Percentiles rank a stretch among this genome's conserved stretches.
phyloP scores from a whole-genome alignment of 805 yeast species.

The Schizosaccharomyces octosporus region DNA sequence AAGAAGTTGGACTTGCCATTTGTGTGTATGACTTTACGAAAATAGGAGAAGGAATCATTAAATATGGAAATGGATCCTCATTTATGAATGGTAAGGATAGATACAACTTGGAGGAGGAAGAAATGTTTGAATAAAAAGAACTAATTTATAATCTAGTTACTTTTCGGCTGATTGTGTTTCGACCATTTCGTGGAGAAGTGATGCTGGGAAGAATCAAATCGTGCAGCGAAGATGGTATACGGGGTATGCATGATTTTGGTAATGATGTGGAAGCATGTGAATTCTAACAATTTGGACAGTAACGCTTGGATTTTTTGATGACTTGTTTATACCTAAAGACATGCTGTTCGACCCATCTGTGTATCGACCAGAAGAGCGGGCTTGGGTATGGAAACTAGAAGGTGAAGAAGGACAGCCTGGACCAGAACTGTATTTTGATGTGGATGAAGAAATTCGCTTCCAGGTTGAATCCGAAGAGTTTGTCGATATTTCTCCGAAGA shows the following conservation, averaged over 20 bases:
- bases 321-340: conserved; percentile 65
- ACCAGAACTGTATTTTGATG: conserved; percentile 56
- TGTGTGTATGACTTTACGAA: conserved; percentile 60
- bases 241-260: conserved; percentile 13
- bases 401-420: conserved; percentile 21
- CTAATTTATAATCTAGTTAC: conserved; percentile 17
- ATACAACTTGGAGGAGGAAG: background rate
- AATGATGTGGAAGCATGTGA: too few species aligned
- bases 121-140: background rate
- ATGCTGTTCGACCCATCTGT: conserved; percentile 56
- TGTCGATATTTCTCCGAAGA: conserved; percentile 56
- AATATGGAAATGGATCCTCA: conserved; percentile 81
- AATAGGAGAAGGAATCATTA: conserved; percentile 70
- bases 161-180: conserved; percentile 59
- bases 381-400: conserved; percentile 70
- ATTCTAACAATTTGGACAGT: conserved; percentile 12
- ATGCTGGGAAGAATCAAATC: conserved; percentile 81
- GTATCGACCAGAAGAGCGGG: conserved; percentile 36
- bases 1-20: conserved; percentile 61
- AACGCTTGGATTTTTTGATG: conserved; percentile 71
- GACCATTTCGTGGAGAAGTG: conserved; percentile 86
- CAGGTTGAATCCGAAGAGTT: conserved; percentile 77
- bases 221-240: conserved; percentile 63
- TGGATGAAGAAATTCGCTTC: conserved; percentile 75
- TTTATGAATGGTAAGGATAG: conserved; percentile 17